Evolutionary conservation across 2,329 filamentous ascomycete species (phyloP), one percentile per base, ranked within the genome.

Genomic region (Talaromyces sp.): DNA sequence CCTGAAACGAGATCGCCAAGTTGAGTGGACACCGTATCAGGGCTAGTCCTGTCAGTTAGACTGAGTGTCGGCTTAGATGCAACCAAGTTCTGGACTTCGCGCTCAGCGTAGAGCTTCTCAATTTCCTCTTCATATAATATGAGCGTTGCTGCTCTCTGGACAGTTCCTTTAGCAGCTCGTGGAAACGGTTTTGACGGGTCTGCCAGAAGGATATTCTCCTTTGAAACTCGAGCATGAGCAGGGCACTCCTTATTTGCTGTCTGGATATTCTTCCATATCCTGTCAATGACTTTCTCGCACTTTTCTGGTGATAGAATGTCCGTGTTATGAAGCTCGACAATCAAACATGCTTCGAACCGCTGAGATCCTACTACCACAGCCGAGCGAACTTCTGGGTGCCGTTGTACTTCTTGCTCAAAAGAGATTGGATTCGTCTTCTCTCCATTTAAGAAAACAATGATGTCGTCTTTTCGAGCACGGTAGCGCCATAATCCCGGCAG

Each of bases 401-500:
- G 23, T 16, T 54, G 54, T 7, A 64, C 52, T 21, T 57, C 50
- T 12, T 61, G 57, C 21, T 64, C 62, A 50, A 64, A 57, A 9
- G 58, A 64, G 39, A 61, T 61, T 12, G 62, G 62, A 44, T 61
- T 61, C 4, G 58, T 60, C 44, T 64, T 64, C n/a, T 64, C 58
- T 5, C 62, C 62, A 18, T 64, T 64, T 21, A 60, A 37, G 18
- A 64, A 58, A 3, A 64, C 58, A 11, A 66, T 56, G 35, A 66
- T 60, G 55, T 66, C 65, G 54, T 66, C 63, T 9, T 55, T 57
- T 12, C 65, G 60, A 6, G 52, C 60, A 40, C 58, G 48, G 33
- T 63, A 65, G 4, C 56, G 39, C 65, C 63, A 66, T n/a, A 63
- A 14, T 16, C 57, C 56, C 9, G 48, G 54, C 25, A 58, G 54